Evolutionary conservation across 345 rosid species (phyloP), one percentile per base, ranked within the genome.

Genomic region (Moricandia moricandioides): DNA sequence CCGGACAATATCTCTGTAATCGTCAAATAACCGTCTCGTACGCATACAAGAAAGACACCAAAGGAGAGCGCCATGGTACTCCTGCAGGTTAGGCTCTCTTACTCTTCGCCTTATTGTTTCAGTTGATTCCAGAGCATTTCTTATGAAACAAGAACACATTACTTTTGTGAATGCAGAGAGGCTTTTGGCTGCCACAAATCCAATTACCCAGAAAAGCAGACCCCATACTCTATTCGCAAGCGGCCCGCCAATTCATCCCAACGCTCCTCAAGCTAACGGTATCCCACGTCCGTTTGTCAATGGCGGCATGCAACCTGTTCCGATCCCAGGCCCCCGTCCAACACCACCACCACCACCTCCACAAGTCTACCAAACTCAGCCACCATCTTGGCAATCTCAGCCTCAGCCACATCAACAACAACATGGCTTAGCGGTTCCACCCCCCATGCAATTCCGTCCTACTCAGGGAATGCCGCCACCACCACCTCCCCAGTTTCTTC

Each of bases 101-200:
- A 27, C 14, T 72, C 58, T 29, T 52, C 7, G 10, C 45, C 24
- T 2, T 21, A 21, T 54, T 52, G n/a, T 47, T 40, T 31, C 13
- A 57, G 2, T 12, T 58, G 1, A 11, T 58, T 56, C 1, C 17
- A 16, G 34, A 14, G 29, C 24, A 21, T 0, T n/a, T n/a, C n/a
- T n/a, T n/a, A n/a, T n/a, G n/a, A n/a, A 61, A 40, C 30, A 62
- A 21, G 4, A 61, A 60, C 17, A 8, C 35, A 17, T 49, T 75
- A 31, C 49, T 34, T n/a, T 75, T 59, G 37, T 71, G 57, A 59
- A 64, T n/a, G 60, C 88, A 95, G 99, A 95, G 88, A 90, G 99
- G 84, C 93, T 95, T 78, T 79, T 95, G 86, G 99, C 98, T 49
- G 90, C 97, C 60, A 96, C 94, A 79, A 96, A 96, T 79, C 98